These are phyloP conservation scores for Mucor lusitanicus DNA, from an alignment of 371 early-diverging fungal genomes.

Conservation along the genomic window DNA sequence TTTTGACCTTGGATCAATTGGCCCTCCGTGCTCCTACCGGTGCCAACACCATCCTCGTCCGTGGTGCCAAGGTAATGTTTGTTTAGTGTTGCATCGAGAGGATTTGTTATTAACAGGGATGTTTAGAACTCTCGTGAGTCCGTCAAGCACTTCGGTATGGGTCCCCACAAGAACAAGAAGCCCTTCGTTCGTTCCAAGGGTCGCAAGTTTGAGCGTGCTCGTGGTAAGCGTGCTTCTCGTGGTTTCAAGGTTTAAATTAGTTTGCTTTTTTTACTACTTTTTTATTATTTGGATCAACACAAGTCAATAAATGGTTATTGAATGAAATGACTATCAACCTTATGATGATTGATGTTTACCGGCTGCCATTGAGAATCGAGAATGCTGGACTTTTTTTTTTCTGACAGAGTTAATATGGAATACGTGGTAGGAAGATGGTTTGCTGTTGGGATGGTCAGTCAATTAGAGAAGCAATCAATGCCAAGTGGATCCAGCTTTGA, in stretches of 20 bases:
- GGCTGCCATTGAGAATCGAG: too few relatives aligned
- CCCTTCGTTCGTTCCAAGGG: slow-evolving; percentile 98
- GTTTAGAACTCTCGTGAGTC: slow-evolving; percentile 93
- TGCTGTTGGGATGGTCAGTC: too few relatives aligned
- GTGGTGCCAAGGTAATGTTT: slow-evolving; percentile 84
- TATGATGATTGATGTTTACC: too few relatives aligned
- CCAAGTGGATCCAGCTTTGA: too few relatives aligned
- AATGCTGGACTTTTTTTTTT: too few relatives aligned
- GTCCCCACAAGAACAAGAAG: slow-evolving; percentile 71
- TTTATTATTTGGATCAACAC: slow-evolving; percentile 1
- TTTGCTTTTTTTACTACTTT: slow-evolving; percentile 2
- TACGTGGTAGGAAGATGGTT: too few relatives aligned
- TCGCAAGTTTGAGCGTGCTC: slow-evolving; percentile 98
- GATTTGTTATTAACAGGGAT: slow-evolving; percentile 60
- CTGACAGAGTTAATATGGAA: too few relatives aligned
- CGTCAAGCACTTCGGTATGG: slow-evolving; percentile 82
- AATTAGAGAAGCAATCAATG: too few relatives aligned
- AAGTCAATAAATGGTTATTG: neutral
- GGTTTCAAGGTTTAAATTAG: slow-evolving; percentile 86
- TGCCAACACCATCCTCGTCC: slow-evolving; percentile 92
- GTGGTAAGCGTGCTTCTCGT: slow-evolving; percentile 97
- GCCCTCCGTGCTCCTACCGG: slow-evolving; percentile 98
- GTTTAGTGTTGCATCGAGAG: slow-evolving; percentile 66
- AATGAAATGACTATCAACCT: neutral
- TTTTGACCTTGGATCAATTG: slow-evolving; percentile 97